A percentile compares a stretch with the other conserved stretches of the same genome.
These are phyloP conservation scores for Amanita rimosa DNA, from an alignment of 768 basidiomycete species.

Conservation along the genomic window DNA sequence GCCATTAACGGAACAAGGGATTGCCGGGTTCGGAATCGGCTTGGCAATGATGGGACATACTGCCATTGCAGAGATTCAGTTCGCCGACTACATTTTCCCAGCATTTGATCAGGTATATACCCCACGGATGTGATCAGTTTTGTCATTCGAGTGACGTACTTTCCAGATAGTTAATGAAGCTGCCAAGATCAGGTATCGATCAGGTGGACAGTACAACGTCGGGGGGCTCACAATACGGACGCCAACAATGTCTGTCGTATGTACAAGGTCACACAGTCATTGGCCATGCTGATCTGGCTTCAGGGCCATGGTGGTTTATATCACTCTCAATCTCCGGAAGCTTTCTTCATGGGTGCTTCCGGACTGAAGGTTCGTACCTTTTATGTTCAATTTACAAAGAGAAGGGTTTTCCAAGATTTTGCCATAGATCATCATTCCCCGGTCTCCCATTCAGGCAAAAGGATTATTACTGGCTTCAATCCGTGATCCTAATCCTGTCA, in stretches of 20 bases:
- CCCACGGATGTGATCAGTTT: neutral
- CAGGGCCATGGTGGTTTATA: conserved; percentile 82
- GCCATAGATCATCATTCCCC: conserved; percentile 74
- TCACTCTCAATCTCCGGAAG: conserved; percentile 93
- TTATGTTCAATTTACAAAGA: neutral
- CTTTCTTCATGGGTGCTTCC: conserved; percentile 84
- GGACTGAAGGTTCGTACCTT: conserved; percentile 61
- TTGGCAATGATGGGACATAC: conserved; percentile 89
- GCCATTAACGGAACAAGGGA: conserved; percentile 86
- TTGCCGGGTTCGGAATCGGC: conserved; percentile 91
- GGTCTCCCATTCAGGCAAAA: conserved; percentile 94
- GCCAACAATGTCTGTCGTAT: conserved; percentile 82
- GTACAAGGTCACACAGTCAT: conserved; percentile 12
- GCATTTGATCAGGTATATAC: conserved; percentile 79
- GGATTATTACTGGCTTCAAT: conserved; percentile 80
- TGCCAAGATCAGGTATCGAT: conserved; percentile 86
- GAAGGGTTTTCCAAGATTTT: neutral
- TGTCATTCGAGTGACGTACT: neutral
- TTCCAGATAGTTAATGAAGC: conserved; percentile 88
- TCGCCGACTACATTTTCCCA: conserved; percentile 85
- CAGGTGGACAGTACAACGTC: conserved; percentile 74
- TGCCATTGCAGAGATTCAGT: conserved; percentile 90
- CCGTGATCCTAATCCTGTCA: conserved; percentile 86
- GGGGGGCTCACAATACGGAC: conserved; percentile 75
- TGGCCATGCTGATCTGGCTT: neutral